Base-by-base conservation (phyloP, 2,329 filamentous ascomycete species). In the Diaporthe helianthi region DNA sequence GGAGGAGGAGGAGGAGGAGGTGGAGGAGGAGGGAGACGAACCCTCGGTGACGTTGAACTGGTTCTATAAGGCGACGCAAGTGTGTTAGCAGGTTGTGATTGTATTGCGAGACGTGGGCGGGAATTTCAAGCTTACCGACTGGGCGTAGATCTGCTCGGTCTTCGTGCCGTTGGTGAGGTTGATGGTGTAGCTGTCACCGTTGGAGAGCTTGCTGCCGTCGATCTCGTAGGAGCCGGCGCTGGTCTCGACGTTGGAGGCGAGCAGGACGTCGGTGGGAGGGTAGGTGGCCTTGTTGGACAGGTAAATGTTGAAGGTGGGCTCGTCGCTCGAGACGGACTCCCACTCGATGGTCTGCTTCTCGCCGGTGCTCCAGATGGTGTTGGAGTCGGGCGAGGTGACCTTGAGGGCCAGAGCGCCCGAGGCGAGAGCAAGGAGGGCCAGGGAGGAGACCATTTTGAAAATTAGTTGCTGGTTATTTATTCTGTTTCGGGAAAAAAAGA, bases 91-190 rank as follows among this genome's bases (percentile, higher is more conserved):
- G 2, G 1, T 49, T 15, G 9, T 19, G 3, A 17, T 38, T 38
- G 5, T 13, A 15, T 4, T 38, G 6, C 1, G 7, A 22, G 12
- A 5, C 7, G 22, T 51, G 19, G 41, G 49, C 0, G 13, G 3
- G 13, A 31, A 22, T 19, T 44, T 31, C 36, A 26, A 51, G 29
- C 70, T 71, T 46, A 71, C 70, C 67, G 70, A 71, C 70, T 71
- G 70, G 17, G 70, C 70, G 46, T 71, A 71, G 52, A 71, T 64
- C 67, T 71, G 70, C 70, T 70, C 70, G 52, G 63, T 71, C 63
- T 72, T 64, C 46, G 69, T 68, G 33, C 69, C 69, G 69, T 71
- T 69, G 60, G 65, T 71, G 53, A 69, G 65, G 69, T 70, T 61
- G 68, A 71, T 67, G 29, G 69, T 71, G 60, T 64, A 70, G 33